Conservation (phyloP, 352 stramenopile genomes). For the Phytopythium montanum region DNA sequence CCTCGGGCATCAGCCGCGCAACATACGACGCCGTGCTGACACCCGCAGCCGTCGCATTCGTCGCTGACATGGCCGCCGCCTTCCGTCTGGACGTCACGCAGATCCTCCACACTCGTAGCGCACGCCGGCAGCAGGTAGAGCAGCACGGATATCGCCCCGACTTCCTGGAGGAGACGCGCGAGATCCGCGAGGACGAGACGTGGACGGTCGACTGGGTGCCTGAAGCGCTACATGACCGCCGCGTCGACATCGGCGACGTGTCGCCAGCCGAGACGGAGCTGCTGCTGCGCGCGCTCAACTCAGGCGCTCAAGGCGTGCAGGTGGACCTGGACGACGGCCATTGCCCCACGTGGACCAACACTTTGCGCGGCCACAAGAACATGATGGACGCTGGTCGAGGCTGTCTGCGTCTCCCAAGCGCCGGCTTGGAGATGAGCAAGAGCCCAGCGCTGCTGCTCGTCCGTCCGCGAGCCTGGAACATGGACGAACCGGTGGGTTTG, state of each 20-base stretch:
- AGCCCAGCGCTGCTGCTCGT: constrained; percentile 88
- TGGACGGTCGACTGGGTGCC: constrained; percentile 69
- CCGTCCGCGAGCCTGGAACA: constrained; percentile 92
- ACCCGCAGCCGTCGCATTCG: constrained; percentile 81
- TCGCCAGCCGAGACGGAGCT: constrained; percentile 87
- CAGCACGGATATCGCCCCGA: constrained; percentile 75
- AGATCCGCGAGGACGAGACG: constrained; percentile 54
- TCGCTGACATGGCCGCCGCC: constrained; percentile 68
- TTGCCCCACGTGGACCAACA: constrained; percentile 92
- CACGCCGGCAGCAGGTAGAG: constrained; percentile 39
- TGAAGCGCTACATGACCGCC: constrained; percentile 76
- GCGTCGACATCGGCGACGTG: constrained; percentile 93
- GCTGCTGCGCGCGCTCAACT: constrained; percentile 93
- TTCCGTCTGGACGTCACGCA: constrained; percentile 65
- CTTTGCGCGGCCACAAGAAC: constrained; percentile 89
- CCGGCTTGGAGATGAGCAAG: constrained; percentile 17
- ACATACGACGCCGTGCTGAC: constrained; percentile 79
- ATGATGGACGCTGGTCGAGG: constrained; percentile 89
- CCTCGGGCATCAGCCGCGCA: constrained; percentile 13
- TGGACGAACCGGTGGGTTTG: constrained; percentile 88
- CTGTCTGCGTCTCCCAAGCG: constrained; percentile 24
- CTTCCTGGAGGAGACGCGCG: constrained; percentile 73
- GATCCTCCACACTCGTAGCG: constrained; percentile 60
- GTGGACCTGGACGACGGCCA: constrained; percentile 79
- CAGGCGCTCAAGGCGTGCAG: constrained; percentile 85